Percentiles rank a stretch among this genome's conserved stretches.
Conservation (phyloP, 1,284 basidiomycete genomes). For the Xerocomus minutiporus region DNA sequence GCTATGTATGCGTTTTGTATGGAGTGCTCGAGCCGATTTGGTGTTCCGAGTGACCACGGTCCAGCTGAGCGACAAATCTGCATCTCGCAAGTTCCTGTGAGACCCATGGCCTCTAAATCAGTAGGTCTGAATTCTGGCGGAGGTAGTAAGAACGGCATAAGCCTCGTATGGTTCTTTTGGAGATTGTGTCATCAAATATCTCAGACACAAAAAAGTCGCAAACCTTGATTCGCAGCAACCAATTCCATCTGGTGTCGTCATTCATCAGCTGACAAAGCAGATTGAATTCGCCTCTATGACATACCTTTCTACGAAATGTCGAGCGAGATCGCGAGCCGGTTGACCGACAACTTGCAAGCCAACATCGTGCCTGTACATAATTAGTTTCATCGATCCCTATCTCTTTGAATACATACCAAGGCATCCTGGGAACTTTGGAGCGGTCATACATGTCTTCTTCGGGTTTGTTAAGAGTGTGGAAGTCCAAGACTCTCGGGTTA, state of each 20-base stretch:
- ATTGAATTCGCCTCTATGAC: slow-evolving; percentile 16
- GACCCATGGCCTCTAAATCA: slow-evolving; percentile 76
- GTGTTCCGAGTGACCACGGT: slow-evolving; percentile 94
- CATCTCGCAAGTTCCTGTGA: slow-evolving; percentile 95
- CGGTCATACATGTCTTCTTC: slow-evolving; percentile 95
- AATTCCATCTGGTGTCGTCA: slow-evolving; percentile 69
- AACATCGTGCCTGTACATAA: slow-evolving; percentile 80
- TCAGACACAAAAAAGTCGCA: slow-evolving; percentile 12
- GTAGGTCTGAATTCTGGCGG: slow-evolving; percentile 87
- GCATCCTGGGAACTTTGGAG: slow-evolving; percentile 87
- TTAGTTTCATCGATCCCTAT: background rate
- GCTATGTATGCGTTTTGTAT: slow-evolving; percentile 94
- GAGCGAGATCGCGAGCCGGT: slow-evolving; percentile 89
- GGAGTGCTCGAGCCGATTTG: slow-evolving; percentile 82
- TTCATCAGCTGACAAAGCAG: slow-evolving; percentile 19
- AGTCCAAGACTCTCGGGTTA: slow-evolving; percentile 88
- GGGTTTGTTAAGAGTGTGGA: slow-evolving; percentile 85
- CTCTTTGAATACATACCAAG: slow-evolving; percentile 62
- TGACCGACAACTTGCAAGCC: slow-evolving; percentile 95
- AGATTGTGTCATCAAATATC: background rate
- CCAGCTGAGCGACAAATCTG: slow-evolving; percentile 96
- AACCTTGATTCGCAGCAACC: slow-evolving; percentile 86
- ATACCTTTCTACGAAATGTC: slow-evolving; percentile 92
- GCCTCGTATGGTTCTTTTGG: slow-evolving; percentile 76
- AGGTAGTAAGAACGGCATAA: slow-evolving; percentile 93